Percentiles rank a stretch among this genome's conserved stretches.
phyloP scores from a whole-genome alignment of 2,329 filamentous ascomycete species.

The Aspergillus uvarum region DNA sequence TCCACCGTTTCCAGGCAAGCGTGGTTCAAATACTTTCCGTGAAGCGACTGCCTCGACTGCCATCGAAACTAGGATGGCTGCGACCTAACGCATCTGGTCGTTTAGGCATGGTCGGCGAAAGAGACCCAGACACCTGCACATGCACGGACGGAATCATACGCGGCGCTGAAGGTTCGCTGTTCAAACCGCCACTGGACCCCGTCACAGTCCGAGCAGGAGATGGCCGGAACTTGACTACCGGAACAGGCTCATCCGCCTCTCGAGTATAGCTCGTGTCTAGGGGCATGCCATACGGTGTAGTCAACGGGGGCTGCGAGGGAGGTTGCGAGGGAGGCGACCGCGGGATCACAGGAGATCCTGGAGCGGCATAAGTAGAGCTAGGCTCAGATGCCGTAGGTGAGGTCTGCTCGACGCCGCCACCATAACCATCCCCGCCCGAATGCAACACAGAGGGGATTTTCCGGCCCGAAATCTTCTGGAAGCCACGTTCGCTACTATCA shows the following conservation, averaged over 20 bases:
- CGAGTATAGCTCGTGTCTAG: conserved; percentile 34
- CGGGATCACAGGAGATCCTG: conserved; percentile 25
- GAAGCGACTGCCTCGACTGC: conserved; percentile 48
- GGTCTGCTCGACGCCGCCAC: conserved; percentile 34
- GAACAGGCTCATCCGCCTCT: conserved; percentile 29
- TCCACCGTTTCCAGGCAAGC: conserved; percentile 3
- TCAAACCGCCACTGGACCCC: conserved; percentile 30
- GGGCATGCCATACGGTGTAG: conserved; percentile 31
- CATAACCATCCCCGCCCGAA: conserved; percentile 49
- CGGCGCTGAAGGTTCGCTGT: conserved; percentile 24
- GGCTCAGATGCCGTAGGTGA: conserved; percentile 32
- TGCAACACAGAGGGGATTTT: conserved; percentile 50
- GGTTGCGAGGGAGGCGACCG: conserved; percentile 26
- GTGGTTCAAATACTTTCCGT: conserved; percentile 33
- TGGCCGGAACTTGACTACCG: conserved; percentile 41
- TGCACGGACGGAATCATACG: conserved; percentile 22
- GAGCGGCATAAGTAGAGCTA: conserved; percentile 21
- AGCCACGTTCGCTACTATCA: conserved; percentile 46
- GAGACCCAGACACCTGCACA: conserved; percentile 25
- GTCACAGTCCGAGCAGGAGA: conserved; percentile 46
- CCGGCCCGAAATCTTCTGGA: conserved; percentile 51
- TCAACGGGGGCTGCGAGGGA: conserved; percentile 30
- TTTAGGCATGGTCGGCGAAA: conserved; percentile 27
- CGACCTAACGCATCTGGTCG: conserved; percentile 44
- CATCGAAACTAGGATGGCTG: conserved; percentile 43